Evolutionary conservation across 352 stramenopile genomes (phyloP), one percentile per base, ranked within the genome.

Genomic region (Porosira glacialis): DNA sequence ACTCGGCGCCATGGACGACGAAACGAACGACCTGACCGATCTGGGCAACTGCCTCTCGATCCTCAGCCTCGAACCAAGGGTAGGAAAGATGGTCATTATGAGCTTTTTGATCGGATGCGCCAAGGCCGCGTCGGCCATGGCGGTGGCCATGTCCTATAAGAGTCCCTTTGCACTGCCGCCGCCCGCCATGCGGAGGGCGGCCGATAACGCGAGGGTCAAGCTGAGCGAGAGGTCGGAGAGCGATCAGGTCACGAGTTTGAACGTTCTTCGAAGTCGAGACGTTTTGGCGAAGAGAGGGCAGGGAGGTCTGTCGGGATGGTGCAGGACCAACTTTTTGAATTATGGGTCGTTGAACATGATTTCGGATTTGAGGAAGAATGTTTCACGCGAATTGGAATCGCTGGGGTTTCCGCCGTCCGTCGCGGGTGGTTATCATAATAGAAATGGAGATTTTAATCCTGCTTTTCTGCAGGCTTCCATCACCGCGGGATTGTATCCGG

Each of bases 271-370:
- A 35, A 71, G 71, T 44, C 49, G 70, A 21, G 80, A 87, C 69
- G 58, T 71, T 51, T 53, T 85, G 28, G 49, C 30, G 5, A 85
- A 83, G 36, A 70, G 70, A 53, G 68, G 69, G 13, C 62, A 70
- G 11, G 51, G 66, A 24, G 53, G 52, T 24, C 69, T 85, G 19
- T 38, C 59, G 51, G 70, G 82, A 27, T 93, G 87, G 61, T 91
- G 86, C 59, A 80, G 66, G 43, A 44, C 83, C 27, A 87, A 92
- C 52, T 89, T 96, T 49, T 62, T 97, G 21, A 90, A 77, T 27
- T 74, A 95, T 50, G 90, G 96, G 33, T 94, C 92, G 3, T 76
- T 98, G 50, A 87, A 94, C 62, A 95, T 90, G 26, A 97, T 98
- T 69, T 61, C 93, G 21, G 93, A 97, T 39, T 82, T 97, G 45